These are phyloP conservation scores for Verticillium isaacii DNA, from an alignment of 2,329 filamentous ascomycete genomes.

Conservation along the genomic window DNA sequence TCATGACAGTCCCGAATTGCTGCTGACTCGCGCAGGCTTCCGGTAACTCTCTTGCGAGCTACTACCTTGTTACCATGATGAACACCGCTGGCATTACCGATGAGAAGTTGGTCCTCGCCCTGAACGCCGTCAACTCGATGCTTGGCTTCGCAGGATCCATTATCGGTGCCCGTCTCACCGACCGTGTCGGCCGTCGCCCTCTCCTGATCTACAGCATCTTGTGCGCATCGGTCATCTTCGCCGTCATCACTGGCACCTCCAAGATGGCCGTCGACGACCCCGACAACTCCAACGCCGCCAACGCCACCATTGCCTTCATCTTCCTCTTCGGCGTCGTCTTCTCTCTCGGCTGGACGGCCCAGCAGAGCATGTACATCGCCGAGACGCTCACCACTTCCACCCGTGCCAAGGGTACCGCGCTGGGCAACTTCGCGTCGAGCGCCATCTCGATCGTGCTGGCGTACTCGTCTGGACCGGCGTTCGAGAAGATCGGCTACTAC, in stretches of 20 bases:
- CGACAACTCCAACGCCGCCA: conserved; percentile 30
- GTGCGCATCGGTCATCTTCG: conserved; percentile 41
- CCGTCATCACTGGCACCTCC: conserved; percentile 42
- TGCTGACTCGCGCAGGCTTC: conserved; percentile 3
- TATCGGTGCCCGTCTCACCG: conserved; percentile 50
- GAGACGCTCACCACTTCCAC: conserved; percentile 40
- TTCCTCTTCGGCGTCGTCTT: conserved; percentile 49
- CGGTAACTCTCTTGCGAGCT: conserved; percentile 43
- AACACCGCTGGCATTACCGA: conserved; percentile 45
- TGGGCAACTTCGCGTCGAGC: conserved; percentile 36
- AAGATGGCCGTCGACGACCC: conserved; percentile 36
- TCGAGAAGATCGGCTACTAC: conserved; percentile 36
- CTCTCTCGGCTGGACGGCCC: conserved; percentile 45
- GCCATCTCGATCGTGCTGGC: conserved; percentile 34
- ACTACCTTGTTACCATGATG: conserved; percentile 46
- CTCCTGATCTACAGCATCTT: conserved; percentile 43
- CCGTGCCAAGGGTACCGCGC: conserved; percentile 38
- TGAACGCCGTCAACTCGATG: conserved; percentile 50
- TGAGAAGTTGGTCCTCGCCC: conserved; percentile 41
- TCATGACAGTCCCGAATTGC: background rate
- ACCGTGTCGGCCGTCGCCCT: conserved; percentile 51
- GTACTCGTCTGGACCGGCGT: conserved; percentile 38
- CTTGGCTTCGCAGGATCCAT: conserved; percentile 46
- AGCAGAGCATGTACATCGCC: conserved; percentile 46
- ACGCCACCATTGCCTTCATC: conserved; percentile 44